Evolutionary conservation across 495 filamentous ascomycete genomes (phyloP), one percentile per base, ranked within the genome.

Genomic region (Penicillium bialowiezense): DNA sequence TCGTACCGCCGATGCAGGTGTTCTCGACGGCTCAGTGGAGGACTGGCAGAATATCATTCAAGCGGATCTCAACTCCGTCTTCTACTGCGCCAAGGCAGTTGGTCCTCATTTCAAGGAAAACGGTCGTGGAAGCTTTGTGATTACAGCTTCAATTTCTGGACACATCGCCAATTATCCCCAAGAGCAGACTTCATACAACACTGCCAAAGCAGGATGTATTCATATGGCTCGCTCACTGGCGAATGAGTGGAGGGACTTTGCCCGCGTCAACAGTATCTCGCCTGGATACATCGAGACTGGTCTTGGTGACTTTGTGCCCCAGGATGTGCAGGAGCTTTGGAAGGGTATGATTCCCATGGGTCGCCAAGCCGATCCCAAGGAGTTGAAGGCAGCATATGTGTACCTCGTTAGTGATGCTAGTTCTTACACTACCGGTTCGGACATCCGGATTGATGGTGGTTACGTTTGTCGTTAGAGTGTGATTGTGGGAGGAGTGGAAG

Each of bases 371-470:
- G 63, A 81, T n/a, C 81, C 84, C 1, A 84, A 85, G 69, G 85
- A 88, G 76, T 63, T 88, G 46, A 88, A 88, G 77, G 84, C 80
- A 2, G 82, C 81, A 3, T 88, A 86, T 24, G 41, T 63, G 76
- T 88, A 86, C 60, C 60, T 88, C 44, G 70, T 74, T 36, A 80
- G 74, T 51, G 82, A 88, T 61, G 85, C 85, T 5, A 78, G 77
- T 63, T 83, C 81, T 39, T 92, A 88, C 63, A 91, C 86, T 2
- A 93, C 87, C 3, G 89, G 87, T 90, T 32, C 59, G 84, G 29
- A 77, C 88, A 43, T 88, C 88, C 64, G 24, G 13, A 44, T 44
- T 33, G 41, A 44, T 34, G 87, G 87, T 15, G 66, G 60, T 17
- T 66, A 58, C 33, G 35, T 28, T 45, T 43, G 44, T 13, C 58